These are phyloP conservation scores for Dryadomyces sulphureus DNA, from an alignment of 2,329 filamentous ascomycete species.

Conservation along the genomic window DNA sequence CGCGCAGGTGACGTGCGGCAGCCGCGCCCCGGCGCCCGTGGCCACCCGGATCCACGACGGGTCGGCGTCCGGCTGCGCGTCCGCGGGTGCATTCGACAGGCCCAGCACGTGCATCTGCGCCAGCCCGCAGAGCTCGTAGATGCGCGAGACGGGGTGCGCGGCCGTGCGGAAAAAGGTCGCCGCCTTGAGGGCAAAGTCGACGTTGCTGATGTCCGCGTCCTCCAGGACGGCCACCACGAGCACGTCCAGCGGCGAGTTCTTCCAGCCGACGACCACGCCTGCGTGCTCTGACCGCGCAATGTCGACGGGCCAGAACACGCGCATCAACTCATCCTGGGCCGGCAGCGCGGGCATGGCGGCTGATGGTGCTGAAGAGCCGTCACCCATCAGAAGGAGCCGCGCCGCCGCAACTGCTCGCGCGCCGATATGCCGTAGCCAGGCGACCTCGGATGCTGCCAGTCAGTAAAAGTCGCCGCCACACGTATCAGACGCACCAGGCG, in stretches of 20 bases:
- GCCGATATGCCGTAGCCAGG: slow-evolving; percentile 74
- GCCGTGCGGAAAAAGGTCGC: slow-evolving; percentile 74
- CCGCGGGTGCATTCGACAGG: slow-evolving; percentile 50
- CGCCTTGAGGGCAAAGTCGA: slow-evolving; percentile 74
- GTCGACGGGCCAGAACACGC: slow-evolving; percentile 96
- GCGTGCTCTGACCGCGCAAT: slow-evolving; percentile 55
- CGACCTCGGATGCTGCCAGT: slow-evolving; percentile 61
- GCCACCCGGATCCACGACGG: slow-evolving; percentile 54
- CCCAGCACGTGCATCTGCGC: slow-evolving; percentile 76
- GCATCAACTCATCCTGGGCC: slow-evolving; percentile 79
- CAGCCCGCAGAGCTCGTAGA: slow-evolving; percentile 75
- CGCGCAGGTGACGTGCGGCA: slow-evolving; percentile 63
- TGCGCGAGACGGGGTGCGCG: slow-evolving; percentile 62
- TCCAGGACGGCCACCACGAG: slow-evolving; percentile 83
- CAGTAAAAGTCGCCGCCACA: neutral
- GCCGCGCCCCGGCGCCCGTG: slow-evolving; percentile 30
- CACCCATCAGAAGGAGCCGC: slow-evolving; percentile 89
- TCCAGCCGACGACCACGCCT: slow-evolving; percentile 88
- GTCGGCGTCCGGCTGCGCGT: slow-evolving; percentile 33
- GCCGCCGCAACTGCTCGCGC: slow-evolving; percentile 81
- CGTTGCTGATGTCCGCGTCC: slow-evolving; percentile 73
- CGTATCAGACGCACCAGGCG: slow-evolving; percentile 48
- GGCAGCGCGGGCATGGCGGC: slow-evolving; percentile 52
- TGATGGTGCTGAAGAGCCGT: too few species aligned
- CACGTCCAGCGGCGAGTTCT: slow-evolving; percentile 80